These are phyloP conservation scores for Pseudogymnoascus pannorum DNA, from an alignment of 2,329 filamentous ascomycete species.

Conservation along the genomic window DNA sequence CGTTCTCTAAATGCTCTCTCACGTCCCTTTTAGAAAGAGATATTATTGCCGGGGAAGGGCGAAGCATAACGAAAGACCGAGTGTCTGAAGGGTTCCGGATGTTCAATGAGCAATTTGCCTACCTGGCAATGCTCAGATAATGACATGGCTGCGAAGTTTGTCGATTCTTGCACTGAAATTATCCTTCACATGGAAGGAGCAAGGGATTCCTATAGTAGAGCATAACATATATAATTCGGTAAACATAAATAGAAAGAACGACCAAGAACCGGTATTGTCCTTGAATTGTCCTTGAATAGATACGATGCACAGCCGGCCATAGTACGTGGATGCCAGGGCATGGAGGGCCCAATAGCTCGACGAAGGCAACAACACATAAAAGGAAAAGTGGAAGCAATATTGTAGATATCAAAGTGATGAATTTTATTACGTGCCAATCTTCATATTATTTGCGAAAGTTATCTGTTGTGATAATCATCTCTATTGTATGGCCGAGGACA, in stretches of 20 bases:
- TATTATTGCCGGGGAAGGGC: conserved; percentile 1
- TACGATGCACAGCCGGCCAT: not conserved
- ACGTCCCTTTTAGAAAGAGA: conserved; percentile 5
- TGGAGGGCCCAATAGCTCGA: not conserved
- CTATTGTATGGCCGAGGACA: not conserved
- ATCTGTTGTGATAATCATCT: not conserved
- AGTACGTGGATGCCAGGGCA: not conserved
- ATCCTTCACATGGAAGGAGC: conserved; percentile 2
- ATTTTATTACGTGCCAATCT: not conserved
- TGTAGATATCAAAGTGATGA: not conserved
- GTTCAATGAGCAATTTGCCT: not conserved
- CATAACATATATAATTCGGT: not conserved
- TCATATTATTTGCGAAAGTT: not conserved
- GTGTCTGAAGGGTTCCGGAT: not conserved
- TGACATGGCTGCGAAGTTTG: not conserved
- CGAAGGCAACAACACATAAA: not conserved
- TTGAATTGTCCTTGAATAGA: not conserved
- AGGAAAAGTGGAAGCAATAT: not conserved
- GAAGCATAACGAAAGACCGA: not conserved
- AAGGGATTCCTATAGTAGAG: not conserved
- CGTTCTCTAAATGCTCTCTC: conserved; percentile 7
- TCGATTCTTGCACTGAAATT: not conserved
- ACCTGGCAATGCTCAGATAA: not conserved
- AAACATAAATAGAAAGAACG: not conserved
- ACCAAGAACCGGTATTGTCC: not conserved